Percentiles rank a stretch among this genome's conserved stretches.
These are phyloP conservation scores for Aspergillus tubingensis DNA, from an alignment of 2,329 filamentous ascomycete genomes.

Conservation along the genomic window DNA sequence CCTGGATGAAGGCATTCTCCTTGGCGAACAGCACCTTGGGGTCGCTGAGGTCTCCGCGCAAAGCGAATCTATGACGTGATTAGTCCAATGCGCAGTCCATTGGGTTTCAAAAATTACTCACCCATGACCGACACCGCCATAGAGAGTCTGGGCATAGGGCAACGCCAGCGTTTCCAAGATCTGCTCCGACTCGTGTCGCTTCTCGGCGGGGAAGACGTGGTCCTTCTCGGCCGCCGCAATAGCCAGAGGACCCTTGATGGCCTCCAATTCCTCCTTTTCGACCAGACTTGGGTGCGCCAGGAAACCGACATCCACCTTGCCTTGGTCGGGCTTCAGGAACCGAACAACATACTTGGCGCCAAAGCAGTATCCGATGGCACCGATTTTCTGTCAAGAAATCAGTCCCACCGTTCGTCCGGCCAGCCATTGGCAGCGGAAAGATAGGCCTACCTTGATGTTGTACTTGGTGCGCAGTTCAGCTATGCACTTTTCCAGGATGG, in stretches of 20 bases:
- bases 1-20: background rate
- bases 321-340: constrained; percentile 58
- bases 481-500: constrained; percentile 49
- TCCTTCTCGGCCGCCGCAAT: constrained; percentile 65
- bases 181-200: constrained; percentile 62
- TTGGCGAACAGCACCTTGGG: background rate
- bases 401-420: background rate
- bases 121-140: constrained; percentile 9
- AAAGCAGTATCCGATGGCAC: constrained; percentile 10
- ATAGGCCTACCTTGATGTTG: background rate
- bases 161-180: constrained; percentile 52
- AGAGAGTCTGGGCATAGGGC: constrained; percentile 5
- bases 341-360: constrained; percentile 64
- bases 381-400: background rate
- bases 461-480: constrained; percentile 24
- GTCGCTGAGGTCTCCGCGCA: background rate
- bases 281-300: constrained; percentile 75
- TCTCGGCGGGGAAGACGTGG: constrained; percentile 61
- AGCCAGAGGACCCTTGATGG: constrained; percentile 64
- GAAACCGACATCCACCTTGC: constrained; percentile 65
- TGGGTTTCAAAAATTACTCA: background rate
- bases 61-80: background rate
- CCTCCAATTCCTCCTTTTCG: constrained; percentile 61
- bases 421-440: background rate
- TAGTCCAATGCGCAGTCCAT: background rate